phyloP scores from a whole-genome alignment of 106 monocot genomes.

The Acanthochlamys bracteata region DNA sequence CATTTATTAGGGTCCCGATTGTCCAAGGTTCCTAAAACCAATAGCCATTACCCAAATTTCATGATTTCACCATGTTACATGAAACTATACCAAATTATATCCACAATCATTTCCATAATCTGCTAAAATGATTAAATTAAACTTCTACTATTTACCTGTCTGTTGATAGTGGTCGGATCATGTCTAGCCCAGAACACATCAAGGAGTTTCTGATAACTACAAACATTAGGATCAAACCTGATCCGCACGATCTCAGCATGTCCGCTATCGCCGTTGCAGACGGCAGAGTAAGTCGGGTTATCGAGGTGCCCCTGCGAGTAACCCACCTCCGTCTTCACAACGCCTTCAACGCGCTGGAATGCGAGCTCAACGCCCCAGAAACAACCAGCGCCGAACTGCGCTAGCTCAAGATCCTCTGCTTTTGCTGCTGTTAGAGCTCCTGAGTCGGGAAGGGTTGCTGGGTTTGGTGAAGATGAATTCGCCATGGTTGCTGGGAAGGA shows the following conservation, averaged over 20 bases:
- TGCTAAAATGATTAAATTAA: no score
- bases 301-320: constrained; percentile 64
- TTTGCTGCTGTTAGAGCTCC: constrained; percentile 27
- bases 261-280: constrained; percentile 47
- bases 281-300: constrained; percentile 50
- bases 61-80: no score
- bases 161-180: constrained; percentile 74
- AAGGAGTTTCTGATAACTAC: constrained; percentile 44
- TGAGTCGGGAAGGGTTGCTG: constrained; percentile 15
- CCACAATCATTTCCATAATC: no score
- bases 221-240: constrained; percentile 56
- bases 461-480: no score
- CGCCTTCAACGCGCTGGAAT: constrained; percentile 58
- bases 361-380: constrained; percentile 85
- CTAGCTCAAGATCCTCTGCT: constrained; percentile 27
- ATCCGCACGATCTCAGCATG: constrained; percentile 80
- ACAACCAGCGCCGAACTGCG: constrained; percentile 71
- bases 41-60: no score
- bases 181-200: constrained; percentile 61
- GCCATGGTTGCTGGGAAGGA: no score
- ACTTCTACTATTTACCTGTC: no score
- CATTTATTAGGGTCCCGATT: no score
- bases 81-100: no score
- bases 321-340: constrained; percentile 77
- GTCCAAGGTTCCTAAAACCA: no score